A percentile compares a stretch with the other conserved stretches of the same genome.
These are phyloP conservation scores for Cairneyella variabilis DNA, from an alignment of 495 filamentous ascomycete genomes.

Conservation along the genomic window DNA sequence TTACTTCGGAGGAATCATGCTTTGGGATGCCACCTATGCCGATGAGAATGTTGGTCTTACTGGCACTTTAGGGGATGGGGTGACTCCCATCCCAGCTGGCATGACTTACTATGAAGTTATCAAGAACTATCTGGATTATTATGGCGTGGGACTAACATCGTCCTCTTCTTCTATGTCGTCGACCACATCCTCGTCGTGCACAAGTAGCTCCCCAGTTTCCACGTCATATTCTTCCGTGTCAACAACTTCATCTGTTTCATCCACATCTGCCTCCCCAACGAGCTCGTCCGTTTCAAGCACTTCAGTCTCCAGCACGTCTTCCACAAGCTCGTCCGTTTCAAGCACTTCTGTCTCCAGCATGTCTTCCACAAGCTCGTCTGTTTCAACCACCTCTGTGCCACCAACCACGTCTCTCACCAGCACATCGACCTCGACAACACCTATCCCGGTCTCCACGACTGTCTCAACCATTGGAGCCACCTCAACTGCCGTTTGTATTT, in stretches of 20 bases:
- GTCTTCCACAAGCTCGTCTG: no score
- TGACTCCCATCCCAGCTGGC: background rate
- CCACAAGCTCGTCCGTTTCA: constrained; percentile 2
- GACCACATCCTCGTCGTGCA: constrained; percentile 16
- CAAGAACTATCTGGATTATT: constrained; percentile 6
- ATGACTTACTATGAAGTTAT: background rate
- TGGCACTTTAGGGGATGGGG: background rate
- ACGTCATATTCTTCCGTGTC: constrained; percentile 6
- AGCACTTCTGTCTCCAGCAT: background rate
- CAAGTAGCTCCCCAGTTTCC: no score
- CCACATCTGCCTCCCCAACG: background rate
- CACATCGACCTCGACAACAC: background rate
- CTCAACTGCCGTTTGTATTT: background rate
- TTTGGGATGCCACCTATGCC: constrained; percentile 61
- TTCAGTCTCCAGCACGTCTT: background rate
- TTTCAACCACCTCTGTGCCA: background rate
- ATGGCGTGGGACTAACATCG: no score
- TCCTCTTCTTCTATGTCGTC: constrained; percentile 25
- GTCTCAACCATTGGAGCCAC: background rate
- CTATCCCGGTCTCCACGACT: background rate
- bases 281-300: background rate
- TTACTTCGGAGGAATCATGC: constrained; percentile 66
- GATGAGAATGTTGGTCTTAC: background rate
- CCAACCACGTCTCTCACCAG: background rate
- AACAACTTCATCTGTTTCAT: background rate